Evolutionary conservation across 352 stramenopile genomes (phyloP), one percentile per base, ranked within the genome.

Genomic region (Globisporangium carolinianum): DNA sequence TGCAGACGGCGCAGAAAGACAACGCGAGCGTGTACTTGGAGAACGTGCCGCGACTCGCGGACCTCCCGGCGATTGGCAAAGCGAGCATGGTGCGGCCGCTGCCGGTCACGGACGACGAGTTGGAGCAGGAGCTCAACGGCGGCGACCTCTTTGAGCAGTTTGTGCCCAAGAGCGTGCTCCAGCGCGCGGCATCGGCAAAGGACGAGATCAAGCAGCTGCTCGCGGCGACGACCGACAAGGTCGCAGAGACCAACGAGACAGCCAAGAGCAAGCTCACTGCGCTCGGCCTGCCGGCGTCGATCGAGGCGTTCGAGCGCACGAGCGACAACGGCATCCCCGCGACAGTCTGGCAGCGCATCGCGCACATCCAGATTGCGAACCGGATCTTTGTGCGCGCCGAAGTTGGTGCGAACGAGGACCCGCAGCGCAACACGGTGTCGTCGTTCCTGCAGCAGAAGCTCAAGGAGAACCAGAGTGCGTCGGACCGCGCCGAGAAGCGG

Each of bases 1-100:
- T 90, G 11, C 67, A 74, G 17, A 69, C 60, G 7, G 83, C 83
- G 17, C 73, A 66, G 46, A 91, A 91, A 69, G 83, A 93, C 65
- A 93, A 93, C 66, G 72, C 76, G 36, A 89, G 76, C 49, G 81
- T 93, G 54, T 93, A 93, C 60, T 52, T 91, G 49, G 83, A 91
- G 55, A 89, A 88, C 11, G 68, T 93, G 10, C 83, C 83, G 9
- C 70, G 72, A 42, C 65, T 79, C 42, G 67, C 67, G 10, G 76
- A 87, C 18, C 58, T 93, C 41, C 70, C 74, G 7, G 50, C 62
- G 9, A 69, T 93, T 14, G 73, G 76, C 53, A 87, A 87, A 51
- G 82, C 73, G 41, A 65, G 68, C 11, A 91, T 93, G 79, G 81
- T 91, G 14, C 83, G 79, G 50, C 69, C 80, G 35, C 57, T 85